A percentile compares a stretch with the other conserved stretches of the same genome.
Conservation (phyloP, 1,284 basidiomycete species). For the Puccinia sorghi region DNA sequence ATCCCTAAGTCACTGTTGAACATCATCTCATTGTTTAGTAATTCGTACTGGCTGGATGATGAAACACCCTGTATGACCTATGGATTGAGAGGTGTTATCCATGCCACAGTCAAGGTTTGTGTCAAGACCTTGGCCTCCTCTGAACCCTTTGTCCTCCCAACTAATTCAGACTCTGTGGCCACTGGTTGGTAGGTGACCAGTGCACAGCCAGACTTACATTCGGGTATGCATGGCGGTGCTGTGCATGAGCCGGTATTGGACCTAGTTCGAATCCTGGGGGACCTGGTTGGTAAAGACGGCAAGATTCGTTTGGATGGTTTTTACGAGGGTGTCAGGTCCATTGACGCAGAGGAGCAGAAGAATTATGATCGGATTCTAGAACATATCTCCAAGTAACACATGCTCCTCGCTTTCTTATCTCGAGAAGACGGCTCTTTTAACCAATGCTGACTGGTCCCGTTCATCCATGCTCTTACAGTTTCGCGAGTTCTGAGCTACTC, state of each 20-base stretch:
- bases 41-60: conserved; percentile 96
- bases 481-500: conserved; percentile 50
- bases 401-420: conserved; percentile 35
- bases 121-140: conserved; percentile 52
- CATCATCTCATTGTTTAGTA: conserved; percentile 60
- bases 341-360: conserved; percentile 53
- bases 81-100: conserved; percentile 87
- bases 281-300: conserved; percentile 64
- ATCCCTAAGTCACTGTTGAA: neutral
- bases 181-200: conserved; percentile 53
- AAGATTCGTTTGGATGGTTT: conserved; percentile 76
- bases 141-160: neutral
- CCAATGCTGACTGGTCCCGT: neutral
- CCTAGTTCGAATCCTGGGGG: conserved; percentile 77
- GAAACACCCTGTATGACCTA: conserved; percentile 93
- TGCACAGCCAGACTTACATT: conserved; percentile 73
- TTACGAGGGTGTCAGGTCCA: conserved; percentile 64
- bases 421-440: neutral
- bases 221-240: conserved; percentile 88
- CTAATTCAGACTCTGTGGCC: neutral
- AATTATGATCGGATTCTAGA: conserved; percentile 57
- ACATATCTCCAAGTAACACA: conserved; percentile 26
- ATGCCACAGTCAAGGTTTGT: conserved; percentile 70
- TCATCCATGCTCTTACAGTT: conserved; percentile 5
- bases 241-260: conserved; percentile 87